Base-by-base conservation (phyloP, 768 basidiomycete species). In the Mycena indigotica region DNA sequence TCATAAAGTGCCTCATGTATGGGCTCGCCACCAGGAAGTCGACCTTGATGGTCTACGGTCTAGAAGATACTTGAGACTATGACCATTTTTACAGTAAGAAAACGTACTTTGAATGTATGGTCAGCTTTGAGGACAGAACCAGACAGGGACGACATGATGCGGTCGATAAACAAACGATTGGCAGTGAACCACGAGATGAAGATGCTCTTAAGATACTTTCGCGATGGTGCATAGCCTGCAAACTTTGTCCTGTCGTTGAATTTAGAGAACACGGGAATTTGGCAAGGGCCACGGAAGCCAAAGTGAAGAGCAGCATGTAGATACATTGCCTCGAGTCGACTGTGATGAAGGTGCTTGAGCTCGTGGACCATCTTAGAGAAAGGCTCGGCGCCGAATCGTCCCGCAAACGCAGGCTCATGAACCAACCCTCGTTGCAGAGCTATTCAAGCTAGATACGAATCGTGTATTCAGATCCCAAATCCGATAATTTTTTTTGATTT, bases 101-200 rank as follows among this genome's bases (percentile, higher is more conserved):
- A 13, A 53, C 57, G 53, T 3, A 49, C 57, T 24, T 45, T 39
- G 44, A 30, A 58, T 39, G 57, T 58, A 44, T 58, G 57, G 28
- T 58, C 57, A 12, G 40, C 52, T 2, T 39, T 45, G 3, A 58
- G 25, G 15, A 41, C 35, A 16, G 28, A 44, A 4, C 52, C 57
- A n/a, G 57, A 53, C 2, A 53, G 24, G 24, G 57, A 53, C 8
- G 57, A 39, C 44, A 53, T 52, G 35, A 49, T 46, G 2, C 57
- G 52, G 40, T 61, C 59, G 1, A 26, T 2, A 45, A 28, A 61
- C 39, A 56, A 44, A 19, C 55, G 46, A 32, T 57, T 32, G 8
- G 19, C 55, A 4, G 19, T 10, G 39, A 57, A 48, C 28, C 49
- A 61, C 16, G 35, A 49, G 19, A 56, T 51, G 46, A 56, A 61